Evolutionary conservation across 371 early-diverging fungal genomes (phyloP).

Genomic region (Mucor lusitanicus): DNA sequence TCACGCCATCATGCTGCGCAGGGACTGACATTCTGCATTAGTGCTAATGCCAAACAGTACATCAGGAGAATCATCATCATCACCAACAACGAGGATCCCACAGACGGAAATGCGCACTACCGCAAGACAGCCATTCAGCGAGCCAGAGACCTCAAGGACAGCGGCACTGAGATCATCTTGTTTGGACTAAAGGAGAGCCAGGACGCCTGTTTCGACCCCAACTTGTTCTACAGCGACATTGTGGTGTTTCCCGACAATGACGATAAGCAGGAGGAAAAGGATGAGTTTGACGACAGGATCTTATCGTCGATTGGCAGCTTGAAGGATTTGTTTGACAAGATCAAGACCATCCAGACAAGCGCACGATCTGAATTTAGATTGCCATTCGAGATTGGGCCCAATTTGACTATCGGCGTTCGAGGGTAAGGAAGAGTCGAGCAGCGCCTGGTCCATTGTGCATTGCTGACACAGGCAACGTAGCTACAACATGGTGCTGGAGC

Average conservation of each 20-base stretch:
- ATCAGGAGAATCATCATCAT: conserved; percentile 67
- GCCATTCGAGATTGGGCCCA: conserved; percentile 15
- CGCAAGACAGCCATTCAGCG: conserved; percentile 57
- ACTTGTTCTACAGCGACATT: conserved; percentile 49
- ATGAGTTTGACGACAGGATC: not conserved
- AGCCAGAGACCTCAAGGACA: conserved; percentile 56
- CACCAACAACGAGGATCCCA: conserved; percentile 71
- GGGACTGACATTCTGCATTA: not conserved
- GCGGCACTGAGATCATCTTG: conserved; percentile 59
- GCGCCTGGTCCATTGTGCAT: too few species aligned
- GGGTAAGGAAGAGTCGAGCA: not conserved
- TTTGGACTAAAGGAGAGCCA: conserved; percentile 55
- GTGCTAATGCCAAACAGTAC: conserved; percentile 48
- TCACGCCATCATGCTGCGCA: not conserved
- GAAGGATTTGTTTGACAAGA: not conserved
- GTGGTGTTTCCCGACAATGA: not conserved
- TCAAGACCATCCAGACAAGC: not conserved
- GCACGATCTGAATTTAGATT: conserved; percentile 15
- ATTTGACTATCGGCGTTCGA: conserved; percentile 8
- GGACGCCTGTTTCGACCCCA: conserved; percentile 33
- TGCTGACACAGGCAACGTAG: not conserved
- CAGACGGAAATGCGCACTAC: conserved; percentile 41
- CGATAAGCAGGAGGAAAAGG: not conserved
- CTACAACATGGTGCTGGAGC: conserved; percentile 44
- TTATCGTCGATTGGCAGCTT: not conserved